Evolutionary conservation across 805 yeast genomes (phyloP).

Genomic region (Monosporozyma solicola): DNA sequence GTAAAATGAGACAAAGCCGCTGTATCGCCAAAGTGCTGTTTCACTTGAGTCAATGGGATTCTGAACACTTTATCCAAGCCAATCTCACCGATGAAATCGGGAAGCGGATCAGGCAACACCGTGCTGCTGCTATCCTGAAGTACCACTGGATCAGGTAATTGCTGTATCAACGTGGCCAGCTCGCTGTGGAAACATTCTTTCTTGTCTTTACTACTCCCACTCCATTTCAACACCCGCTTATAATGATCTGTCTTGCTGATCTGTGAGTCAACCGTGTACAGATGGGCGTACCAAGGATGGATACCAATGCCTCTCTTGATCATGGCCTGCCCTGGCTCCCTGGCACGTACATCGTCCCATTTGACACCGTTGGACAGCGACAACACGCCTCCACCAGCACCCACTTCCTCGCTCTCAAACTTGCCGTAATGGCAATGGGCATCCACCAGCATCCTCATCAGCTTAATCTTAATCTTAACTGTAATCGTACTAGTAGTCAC

Average conservation of each 20-base stretch:
- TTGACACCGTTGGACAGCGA: neutral
- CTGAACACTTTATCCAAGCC: conserved; percentile 84
- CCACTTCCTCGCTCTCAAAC: neutral
- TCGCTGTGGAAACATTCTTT: neutral
- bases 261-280: conserved; percentile 32
- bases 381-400: neutral
- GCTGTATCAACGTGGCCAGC: neutral
- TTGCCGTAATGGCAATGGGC: conserved; percentile 30
- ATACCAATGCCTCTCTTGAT: conserved; percentile 40
- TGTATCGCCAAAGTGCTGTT: neutral
- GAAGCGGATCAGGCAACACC: neutral
- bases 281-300: conserved; percentile 89
- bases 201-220: neutral
- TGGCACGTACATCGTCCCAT: neutral
- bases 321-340: conserved; percentile 12
- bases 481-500: no score
- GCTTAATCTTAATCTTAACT: neutral
- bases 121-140: conserved; percentile 17
- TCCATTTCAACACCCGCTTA: conserved; percentile 33
- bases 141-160: neutral
- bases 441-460: conserved; percentile 17
- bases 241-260: conserved; percentile 48
- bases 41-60: conserved; percentile 37
- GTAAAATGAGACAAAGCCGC: conserved; percentile 12
- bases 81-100: conserved; percentile 71